Percentiles rank a stretch among this genome's conserved stretches.
Evolutionary conservation across 1,139 yeast species (phyloP).

Genomic region (Schwanniomyces etchellsii): DNA sequence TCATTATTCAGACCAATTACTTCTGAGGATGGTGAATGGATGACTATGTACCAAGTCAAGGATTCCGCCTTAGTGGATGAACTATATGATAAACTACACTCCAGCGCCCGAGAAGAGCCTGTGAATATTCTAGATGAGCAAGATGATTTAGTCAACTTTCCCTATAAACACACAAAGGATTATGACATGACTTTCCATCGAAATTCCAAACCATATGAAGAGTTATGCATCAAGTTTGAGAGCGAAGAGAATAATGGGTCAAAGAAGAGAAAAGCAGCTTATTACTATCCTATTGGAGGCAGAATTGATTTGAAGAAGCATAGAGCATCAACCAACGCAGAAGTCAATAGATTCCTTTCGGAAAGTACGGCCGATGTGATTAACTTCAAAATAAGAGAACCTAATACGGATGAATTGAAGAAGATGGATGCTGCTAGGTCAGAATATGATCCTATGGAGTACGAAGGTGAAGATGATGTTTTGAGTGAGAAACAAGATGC

Average conservation of each 20-base stretch:
- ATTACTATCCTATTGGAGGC: conserved; percentile 73
- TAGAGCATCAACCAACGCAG: conserved; percentile 49
- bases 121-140: conserved; percentile 36
- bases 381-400: conserved; percentile 62
- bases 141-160: conserved; percentile 32
- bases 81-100: conserved; percentile 42
- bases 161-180: conserved; percentile 66
- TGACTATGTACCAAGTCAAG: conserved; percentile 55
- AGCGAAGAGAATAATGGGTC: conserved; percentile 44
- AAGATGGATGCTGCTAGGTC: conserved; percentile 65
- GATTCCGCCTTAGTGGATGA: conserved; percentile 19
- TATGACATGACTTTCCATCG: conserved; percentile 68
- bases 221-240: conserved; percentile 37
- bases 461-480: conserved; percentile 10
- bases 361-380: conserved; percentile 51
- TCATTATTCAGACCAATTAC: conserved; percentile 74
- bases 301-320: conserved; percentile 80
- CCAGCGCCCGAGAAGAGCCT: conserved; percentile 47
- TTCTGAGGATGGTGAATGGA: conserved; percentile 76
- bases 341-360: conserved; percentile 45
- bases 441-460: conserved; percentile 62
- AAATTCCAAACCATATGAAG: conserved; percentile 40
- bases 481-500: conserved; percentile 6
- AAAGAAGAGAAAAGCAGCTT: conserved; percentile 54
- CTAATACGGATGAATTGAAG: conserved; percentile 64